Evolutionary conservation across 148 eudicot genomes (phyloP), one percentile per base, ranked within the genome.

Genomic region (Camellia lanceoleosa): DNA sequence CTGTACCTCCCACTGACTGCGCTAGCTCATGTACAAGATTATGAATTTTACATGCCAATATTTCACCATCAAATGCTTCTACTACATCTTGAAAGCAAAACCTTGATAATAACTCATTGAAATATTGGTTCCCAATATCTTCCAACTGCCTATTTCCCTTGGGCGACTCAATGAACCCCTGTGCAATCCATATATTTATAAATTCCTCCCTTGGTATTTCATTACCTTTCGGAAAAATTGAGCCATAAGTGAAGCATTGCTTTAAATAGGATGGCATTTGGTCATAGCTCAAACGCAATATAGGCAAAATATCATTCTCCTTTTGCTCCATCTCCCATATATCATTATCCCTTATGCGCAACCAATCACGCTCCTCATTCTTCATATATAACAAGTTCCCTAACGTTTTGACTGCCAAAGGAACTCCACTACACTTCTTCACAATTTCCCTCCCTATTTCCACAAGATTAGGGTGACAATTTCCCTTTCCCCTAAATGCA

Each of bases 1-100:
- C 90, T 30, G 81, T 30, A 18, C 85, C 87, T 2, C 84, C 68
- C 54, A 89, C 82, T 14, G 85, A 85, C n/a, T 70, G 71, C n/a
- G 89, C 89, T 18, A 89, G 81, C 60, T 88, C 89, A 30, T 82
- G 89, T 49, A 88, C 78, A 23, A 88, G 86, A 69, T 83, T 82
- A 72, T 90, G 92, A 64, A 88, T 86, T 76, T 79, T 89, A 67
- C 86, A 86, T 5, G 80, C 74, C 42, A 65, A 62, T 47, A 82
- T 70, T 49, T 81, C 80, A 30, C 80, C 84, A 60, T 85, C 83
- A 19, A 82, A 83, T 69, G 82, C 80, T 67, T 80, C 61, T 20
- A 44, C 67, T 46, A 86, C 82, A n/a, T 88, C 85, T 55, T 82
- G 86, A 70, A 89, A 86, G 81, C 86, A 83, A 42, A 83, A 87